These are phyloP conservation scores for Copromyces sp. DNA, from an alignment of 495 filamentous ascomycete genomes.

Conservation along the genomic window DNA sequence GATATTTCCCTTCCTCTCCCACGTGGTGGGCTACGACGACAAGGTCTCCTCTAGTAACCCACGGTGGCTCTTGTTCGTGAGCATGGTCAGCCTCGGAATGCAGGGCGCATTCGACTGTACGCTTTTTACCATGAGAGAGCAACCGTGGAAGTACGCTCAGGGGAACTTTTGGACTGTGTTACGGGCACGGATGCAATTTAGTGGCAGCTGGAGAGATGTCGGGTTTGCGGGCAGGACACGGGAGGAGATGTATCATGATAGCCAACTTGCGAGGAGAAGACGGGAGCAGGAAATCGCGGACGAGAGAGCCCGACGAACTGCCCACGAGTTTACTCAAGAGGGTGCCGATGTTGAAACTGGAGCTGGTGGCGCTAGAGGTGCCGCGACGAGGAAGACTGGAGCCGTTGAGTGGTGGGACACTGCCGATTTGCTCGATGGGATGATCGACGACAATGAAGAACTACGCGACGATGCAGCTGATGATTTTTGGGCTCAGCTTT, in stretches of 20 bases:
- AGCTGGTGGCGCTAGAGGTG: background rate
- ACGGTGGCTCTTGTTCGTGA: slow-evolving; percentile 43
- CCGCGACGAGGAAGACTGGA: background rate
- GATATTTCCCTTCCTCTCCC: slow-evolving; percentile 57
- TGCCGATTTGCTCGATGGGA: slow-evolving; percentile 3
- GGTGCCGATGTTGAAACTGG: background rate
- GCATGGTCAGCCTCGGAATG: slow-evolving; percentile 43
- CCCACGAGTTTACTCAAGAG: background rate
- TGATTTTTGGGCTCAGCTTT: background rate
- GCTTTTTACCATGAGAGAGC: slow-evolving; percentile 55
- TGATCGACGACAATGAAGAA: background rate
- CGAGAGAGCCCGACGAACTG: slow-evolving; percentile 3
- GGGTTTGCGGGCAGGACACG: slow-evolving; percentile 24
- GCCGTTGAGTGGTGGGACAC: slow-evolving; percentile 17
- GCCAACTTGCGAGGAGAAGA: slow-evolving; percentile 30
- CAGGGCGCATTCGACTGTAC: slow-evolving; percentile 58
- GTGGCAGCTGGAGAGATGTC: slow-evolving; percentile 6
- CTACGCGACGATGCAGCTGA: background rate
- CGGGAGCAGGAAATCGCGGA: slow-evolving; percentile 31
- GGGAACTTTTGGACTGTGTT: slow-evolving; percentile 26
- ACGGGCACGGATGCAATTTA: slow-evolving; percentile 10
- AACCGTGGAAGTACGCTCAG: slow-evolving; percentile 55
- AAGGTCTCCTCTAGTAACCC: slow-evolving; percentile 31
- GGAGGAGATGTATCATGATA: slow-evolving; percentile 38
- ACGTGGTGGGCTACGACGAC: slow-evolving; percentile 50